These are phyloP conservation scores for Catharanthus roseus DNA, from an alignment of 257 asterid genomes.

Conservation along the genomic window DNA sequence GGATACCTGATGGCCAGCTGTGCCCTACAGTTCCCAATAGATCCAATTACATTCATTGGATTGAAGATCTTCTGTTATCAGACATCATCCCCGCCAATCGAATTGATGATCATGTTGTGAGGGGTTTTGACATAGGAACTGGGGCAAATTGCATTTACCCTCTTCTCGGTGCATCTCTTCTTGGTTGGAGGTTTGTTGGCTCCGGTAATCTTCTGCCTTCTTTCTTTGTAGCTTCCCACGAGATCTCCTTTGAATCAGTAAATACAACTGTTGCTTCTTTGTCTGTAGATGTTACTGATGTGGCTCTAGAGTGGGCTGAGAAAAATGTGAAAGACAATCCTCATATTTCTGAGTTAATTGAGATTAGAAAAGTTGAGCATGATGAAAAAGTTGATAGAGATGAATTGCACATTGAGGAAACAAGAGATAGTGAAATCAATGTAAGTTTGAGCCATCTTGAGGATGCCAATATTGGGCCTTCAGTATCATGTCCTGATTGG, in stretches of 20 bases:
- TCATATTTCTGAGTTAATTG: slow-evolving; percentile 61
- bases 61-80: slow-evolving; percentile 73
- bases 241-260: slow-evolving; percentile 3
- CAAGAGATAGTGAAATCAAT: slow-evolving; percentile 18
- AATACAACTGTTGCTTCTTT: slow-evolving; percentile 7
- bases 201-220: slow-evolving; percentile 43
- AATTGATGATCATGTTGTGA: slow-evolving; percentile 26
- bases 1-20: slow-evolving; percentile 98
- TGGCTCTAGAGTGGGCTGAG: slow-evolving; percentile 87
- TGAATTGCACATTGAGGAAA: slow-evolving; percentile 22
- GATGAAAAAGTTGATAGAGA: slow-evolving; percentile 11
- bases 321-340: slow-evolving; percentile 69
- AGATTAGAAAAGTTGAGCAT: slow-evolving; percentile 53
- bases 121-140: slow-evolving; percentile 92
- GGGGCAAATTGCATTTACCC: slow-evolving; percentile 98
- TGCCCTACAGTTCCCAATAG: slow-evolving; percentile 96
- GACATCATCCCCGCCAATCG: slow-evolving; percentile 38
- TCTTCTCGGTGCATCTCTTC: slow-evolving; percentile 92
- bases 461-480: slow-evolving; percentile 14
- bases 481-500: slow-evolving; percentile 19
- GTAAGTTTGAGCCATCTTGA: slow-evolving; percentile 12
- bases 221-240: background rate
- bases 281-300: slow-evolving; percentile 70
- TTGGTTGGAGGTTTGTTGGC: slow-evolving; percentile 90
- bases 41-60: slow-evolving; percentile 93